Evolutionary conservation across 495 filamentous ascomycete species (phyloP), one percentile per base, ranked within the genome.

Genomic region (Talaromyces nanjingensis): DNA sequence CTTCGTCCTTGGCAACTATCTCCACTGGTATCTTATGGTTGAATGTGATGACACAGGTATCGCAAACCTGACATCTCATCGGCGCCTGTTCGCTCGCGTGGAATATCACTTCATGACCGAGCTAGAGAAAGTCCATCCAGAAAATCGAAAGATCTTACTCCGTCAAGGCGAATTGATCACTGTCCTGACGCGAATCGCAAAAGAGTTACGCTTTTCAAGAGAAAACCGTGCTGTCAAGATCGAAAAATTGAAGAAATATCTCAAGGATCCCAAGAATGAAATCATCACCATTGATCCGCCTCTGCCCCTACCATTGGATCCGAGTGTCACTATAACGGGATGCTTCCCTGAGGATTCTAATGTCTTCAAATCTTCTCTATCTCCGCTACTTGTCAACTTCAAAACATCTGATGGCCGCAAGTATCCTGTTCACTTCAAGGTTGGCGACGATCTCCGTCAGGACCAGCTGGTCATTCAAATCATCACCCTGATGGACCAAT

Each of bases 21-120:
- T 99, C 55, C 91, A 96, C 73, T 99, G 94, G 94, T 99, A 98
- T 72, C 80, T 99, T 1, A 97, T 97, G 86, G 96, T 98, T 3
- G 96, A 99, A 73, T 91, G 87, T 42, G 93, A 97, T 69, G 92
- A 97, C 68, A 83, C 86, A 60, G 89, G 85, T 60, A 83, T 84
- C 6, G 86, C 88, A 11, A 90, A 91, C 63, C 74, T 83, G 2
- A 81, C 83, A 20, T 85, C 86, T 58, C 88, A 92, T 64, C 91
- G 88, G 29, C 87, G 89, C 59, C 84, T 99, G 22, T 98, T 96
- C 72, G 86, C 88, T 9, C 92, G 92, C 59, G 89, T 98, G 27
- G 92, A 93, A 65, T 98, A 89, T 68, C 92, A 98, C 71, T 98
- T 98, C 76, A 97, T 98, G 90, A 76, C 82, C 11, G 91, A 94